phyloP scores from a whole-genome alignment of 176 grass and related monocot genomes.

The Juncus effusus region DNA sequence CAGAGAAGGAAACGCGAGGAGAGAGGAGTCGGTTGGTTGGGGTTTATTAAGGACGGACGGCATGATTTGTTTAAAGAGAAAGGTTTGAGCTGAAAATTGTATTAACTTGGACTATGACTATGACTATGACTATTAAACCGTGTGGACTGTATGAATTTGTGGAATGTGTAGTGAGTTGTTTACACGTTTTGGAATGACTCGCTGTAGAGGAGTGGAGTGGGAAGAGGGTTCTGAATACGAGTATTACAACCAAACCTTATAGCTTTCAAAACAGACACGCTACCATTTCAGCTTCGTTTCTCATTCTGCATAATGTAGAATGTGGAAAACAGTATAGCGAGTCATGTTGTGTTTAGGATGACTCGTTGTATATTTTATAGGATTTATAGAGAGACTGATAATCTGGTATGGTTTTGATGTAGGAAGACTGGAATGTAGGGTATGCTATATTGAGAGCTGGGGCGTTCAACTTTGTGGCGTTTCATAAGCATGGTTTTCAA shows the following conservation, averaged over 20 bases:
- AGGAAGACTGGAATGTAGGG: slow-evolving; percentile 4
- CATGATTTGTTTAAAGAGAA: slow-evolving; percentile 18
- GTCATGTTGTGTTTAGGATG: no score
- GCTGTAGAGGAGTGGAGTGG: not conserved
- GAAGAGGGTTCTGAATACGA: not conserved
- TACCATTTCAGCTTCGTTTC: not conserved
- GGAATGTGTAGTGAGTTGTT: not conserved
- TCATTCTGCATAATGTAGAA: no score
- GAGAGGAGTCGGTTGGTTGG: slow-evolving; percentile 9
- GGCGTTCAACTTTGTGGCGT: not conserved
- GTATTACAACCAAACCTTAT: not conserved
- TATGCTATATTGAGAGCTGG: not conserved
- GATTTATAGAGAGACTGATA: no score
- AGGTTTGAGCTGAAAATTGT: not conserved
- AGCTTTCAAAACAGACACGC: slow-evolving; percentile 18
- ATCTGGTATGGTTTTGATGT: not conserved
- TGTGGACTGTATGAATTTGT: not conserved
- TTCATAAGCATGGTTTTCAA: not conserved
- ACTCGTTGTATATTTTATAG: no score
- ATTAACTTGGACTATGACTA: not conserved
- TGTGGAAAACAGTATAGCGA: no score
- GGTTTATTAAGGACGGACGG: not conserved
- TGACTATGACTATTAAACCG: not conserved
- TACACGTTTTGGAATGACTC: not conserved
- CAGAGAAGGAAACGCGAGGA: not conserved